phyloP scores from a whole-genome alignment of 2,329 filamentous ascomycete species.

The Lomentospora prolificans region DNA sequence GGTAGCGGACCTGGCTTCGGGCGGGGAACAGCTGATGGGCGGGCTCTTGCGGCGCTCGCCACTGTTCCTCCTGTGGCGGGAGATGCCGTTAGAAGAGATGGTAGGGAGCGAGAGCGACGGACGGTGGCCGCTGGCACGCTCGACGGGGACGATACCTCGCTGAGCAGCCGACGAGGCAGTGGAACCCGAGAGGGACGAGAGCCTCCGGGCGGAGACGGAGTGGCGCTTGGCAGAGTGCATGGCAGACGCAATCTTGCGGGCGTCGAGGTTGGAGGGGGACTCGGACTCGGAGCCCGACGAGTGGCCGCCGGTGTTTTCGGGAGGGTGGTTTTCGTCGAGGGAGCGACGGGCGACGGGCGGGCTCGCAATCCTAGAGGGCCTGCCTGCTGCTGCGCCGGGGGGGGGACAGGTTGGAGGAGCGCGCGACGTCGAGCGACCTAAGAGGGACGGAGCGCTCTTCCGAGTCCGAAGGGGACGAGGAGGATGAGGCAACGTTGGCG shows the following conservation, averaged over 20 bases:
- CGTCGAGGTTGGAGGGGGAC: constrained; percentile 35
- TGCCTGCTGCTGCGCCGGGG: constrained; percentile 21
- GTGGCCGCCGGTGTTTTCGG: constrained; percentile 24
- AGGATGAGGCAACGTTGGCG: constrained; percentile 23
- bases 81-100: constrained; percentile 46
- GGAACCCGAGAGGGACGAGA: constrained; percentile 15
- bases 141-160: not conserved
- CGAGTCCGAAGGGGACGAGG: constrained; percentile 34
- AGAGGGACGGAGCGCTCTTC: constrained; percentile 38
- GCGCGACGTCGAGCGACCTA: constrained; percentile 38
- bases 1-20: constrained; percentile 20
- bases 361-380: constrained; percentile 17
- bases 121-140: not conserved
- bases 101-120: constrained; percentile 28
- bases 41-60: constrained; percentile 41
- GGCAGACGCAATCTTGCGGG: constrained; percentile 44
- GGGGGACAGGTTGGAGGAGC: constrained; percentile 41
- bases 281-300: constrained; percentile 38
- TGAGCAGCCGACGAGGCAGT: constrained; percentile 15
- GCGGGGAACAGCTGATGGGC: constrained; percentile 42
- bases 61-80: constrained; percentile 40
- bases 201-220: not conserved
- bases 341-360: constrained; percentile 21
- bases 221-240: constrained; percentile 39
- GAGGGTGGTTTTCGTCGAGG: constrained; percentile 44